Evolutionary conservation across 352 stramenopile species (phyloP).

Genomic region (Phytophthora sp.): DNA sequence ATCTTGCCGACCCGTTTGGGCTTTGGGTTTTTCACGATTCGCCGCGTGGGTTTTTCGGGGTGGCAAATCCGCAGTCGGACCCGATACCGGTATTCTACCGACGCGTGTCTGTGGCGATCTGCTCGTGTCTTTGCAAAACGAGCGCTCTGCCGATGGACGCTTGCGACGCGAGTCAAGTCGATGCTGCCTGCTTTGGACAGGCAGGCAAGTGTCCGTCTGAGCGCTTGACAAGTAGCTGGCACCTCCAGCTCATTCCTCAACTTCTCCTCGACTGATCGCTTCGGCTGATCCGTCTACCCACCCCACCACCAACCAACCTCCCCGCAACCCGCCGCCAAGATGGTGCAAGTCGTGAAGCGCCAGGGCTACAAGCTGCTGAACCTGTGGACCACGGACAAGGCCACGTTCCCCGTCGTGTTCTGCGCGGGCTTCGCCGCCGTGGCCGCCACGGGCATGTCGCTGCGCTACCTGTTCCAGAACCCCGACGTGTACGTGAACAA

Average conservation of each 20-base stretch:
- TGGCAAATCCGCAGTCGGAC: too few species aligned
- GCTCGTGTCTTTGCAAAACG: too few species aligned
- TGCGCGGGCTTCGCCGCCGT: slow-evolving; percentile 42
- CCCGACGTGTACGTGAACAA: slow-evolving; percentile 77
- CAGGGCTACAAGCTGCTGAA: slow-evolving; percentile 40
- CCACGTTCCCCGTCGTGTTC: slow-evolving; percentile 68
- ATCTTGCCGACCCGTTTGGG: too few species aligned
- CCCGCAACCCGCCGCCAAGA: neutral
- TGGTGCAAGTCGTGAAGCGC: slow-evolving; percentile 31
- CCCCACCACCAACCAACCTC: neutral
- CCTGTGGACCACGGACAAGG: slow-evolving; percentile 68
- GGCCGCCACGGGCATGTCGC: slow-evolving; percentile 37
- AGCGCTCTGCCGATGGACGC: too few species aligned
- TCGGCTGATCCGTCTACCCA: too few species aligned
- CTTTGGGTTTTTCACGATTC: too few species aligned
- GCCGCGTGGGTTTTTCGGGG: too few species aligned
- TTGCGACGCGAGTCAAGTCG: neutral
- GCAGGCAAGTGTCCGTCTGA: too few species aligned
- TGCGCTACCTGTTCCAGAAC: slow-evolving; percentile 59
- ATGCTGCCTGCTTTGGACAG: neutral
- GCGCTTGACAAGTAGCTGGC: neutral
- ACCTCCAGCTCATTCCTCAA: neutral
- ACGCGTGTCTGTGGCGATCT: too few species aligned
- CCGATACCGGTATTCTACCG: too few species aligned
- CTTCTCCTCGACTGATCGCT: neutral